phyloP scores from a whole-genome alignment of 2,329 filamentous ascomycete genomes.

The Epichloe typhina region DNA sequence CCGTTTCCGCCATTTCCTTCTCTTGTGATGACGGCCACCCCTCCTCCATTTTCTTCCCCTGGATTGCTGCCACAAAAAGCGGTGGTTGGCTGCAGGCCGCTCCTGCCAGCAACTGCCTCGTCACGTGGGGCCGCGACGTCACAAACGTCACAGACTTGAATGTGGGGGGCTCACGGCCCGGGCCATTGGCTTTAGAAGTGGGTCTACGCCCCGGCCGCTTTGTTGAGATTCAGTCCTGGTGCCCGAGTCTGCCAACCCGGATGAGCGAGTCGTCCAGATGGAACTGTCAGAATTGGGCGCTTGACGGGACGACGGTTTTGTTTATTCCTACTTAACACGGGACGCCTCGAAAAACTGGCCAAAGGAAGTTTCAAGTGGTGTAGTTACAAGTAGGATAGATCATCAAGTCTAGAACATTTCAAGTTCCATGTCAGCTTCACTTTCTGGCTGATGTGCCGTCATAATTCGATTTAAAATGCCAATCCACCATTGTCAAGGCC shows the following conservation, averaged over 20 bases:
- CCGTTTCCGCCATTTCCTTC: neutral
- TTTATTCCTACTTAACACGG: too few relatives aligned
- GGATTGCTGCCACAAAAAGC: neutral
- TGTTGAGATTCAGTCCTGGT: neutral
- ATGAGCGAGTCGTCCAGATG: too few relatives aligned
- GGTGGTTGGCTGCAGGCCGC: neutral
- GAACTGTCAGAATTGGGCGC: too few relatives aligned
- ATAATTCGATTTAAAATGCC: too few relatives aligned
- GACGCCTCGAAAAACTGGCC: too few relatives aligned
- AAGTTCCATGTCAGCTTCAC: too few relatives aligned
- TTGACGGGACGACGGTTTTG: too few relatives aligned
- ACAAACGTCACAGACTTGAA: neutral
- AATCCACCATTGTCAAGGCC: too few relatives aligned
- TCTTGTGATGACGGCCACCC: neutral
- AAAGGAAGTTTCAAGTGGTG: too few relatives aligned
- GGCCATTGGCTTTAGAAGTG: neutral
- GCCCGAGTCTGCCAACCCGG: neutral
- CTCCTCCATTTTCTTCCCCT: neutral
- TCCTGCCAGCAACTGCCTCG: neutral
- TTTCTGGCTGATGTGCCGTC: too few relatives aligned
- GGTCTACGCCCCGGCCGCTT: neutral
- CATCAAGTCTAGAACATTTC: too few relatives aligned
- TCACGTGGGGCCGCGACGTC: conserved; percentile 1
- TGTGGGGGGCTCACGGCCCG: neutral
- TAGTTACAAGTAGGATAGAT: too few relatives aligned